A percentile compares a stretch with the other conserved stretches of the same genome.
Evolutionary conservation across 2,329 filamentous ascomycete species (phyloP).

Genomic region (Neofusicoccum kwambonambiense): DNA sequence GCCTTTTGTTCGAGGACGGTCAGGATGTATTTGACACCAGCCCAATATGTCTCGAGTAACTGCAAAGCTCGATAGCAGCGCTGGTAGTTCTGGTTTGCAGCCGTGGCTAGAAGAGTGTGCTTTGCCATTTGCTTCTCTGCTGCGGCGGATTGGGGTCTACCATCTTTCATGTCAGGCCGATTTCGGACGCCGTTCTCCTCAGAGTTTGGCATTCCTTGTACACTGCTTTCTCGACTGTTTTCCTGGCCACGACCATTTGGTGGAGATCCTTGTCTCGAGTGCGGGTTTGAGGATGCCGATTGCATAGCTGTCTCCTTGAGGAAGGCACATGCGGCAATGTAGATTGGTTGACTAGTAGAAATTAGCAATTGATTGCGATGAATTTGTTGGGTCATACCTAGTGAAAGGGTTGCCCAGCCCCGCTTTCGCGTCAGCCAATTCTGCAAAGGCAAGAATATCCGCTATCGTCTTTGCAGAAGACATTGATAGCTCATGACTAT

Average conservation of each 20-base stretch:
- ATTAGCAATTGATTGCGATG: not conserved
- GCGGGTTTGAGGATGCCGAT: constrained; percentile 60
- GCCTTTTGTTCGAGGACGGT: constrained; percentile 84
- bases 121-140: constrained; percentile 53
- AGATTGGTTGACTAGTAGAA: constrained; percentile 71
- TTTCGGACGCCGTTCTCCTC: not conserved
- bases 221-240: not conserved
- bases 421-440: constrained; percentile 80
- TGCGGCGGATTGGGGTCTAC: constrained; percentile 20
- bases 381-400: constrained; percentile 30
- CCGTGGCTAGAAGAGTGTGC: constrained; percentile 74
- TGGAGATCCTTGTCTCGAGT: constrained; percentile 60
- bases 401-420: constrained; percentile 88
- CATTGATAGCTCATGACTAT: constrained; percentile 80
- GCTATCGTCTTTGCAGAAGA: constrained; percentile 89
- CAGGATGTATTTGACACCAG: constrained; percentile 81
- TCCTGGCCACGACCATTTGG: not conserved
- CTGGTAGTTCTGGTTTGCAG: constrained; percentile 84
- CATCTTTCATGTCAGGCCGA: constrained; percentile 3
- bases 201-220: not conserved
- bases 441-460: constrained; percentile 82
- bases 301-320: constrained; percentile 76
- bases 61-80: constrained; percentile 81
- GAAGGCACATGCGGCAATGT: constrained; percentile 87
- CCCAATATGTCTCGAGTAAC: constrained; percentile 81